Percentiles rank a stretch among this genome's conserved stretches.
Evolutionary conservation across 2,329 filamentous ascomycete species (phyloP).

Genomic region (Aspergillus ustus): DNA sequence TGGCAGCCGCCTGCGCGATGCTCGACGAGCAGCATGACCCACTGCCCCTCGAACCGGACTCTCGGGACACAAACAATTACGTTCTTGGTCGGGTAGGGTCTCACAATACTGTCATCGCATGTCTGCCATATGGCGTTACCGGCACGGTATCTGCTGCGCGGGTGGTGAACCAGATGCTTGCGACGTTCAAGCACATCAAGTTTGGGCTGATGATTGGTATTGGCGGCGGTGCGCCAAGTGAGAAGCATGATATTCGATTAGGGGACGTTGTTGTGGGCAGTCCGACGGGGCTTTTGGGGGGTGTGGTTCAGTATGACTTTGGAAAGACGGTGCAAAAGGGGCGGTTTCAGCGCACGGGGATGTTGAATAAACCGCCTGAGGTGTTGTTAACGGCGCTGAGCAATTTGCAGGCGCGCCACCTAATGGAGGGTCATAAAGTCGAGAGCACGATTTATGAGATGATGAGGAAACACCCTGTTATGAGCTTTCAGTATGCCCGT

Average conservation of each 20-base stretch:
- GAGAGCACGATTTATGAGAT: background rate
- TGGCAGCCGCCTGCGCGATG: background rate
- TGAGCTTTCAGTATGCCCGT: constrained; percentile 2
- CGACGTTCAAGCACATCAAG: background rate
- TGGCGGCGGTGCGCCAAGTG: constrained; percentile 19
- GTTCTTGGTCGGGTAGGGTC: background rate
- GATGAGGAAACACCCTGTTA: constrained; percentile 4
- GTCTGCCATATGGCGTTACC: background rate
- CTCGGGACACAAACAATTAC: background rate
- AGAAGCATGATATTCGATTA: constrained; percentile 20
- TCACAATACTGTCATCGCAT: constrained; percentile 3
- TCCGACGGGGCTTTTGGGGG: constrained; percentile 11
- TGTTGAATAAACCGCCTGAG: constrained; percentile 20
- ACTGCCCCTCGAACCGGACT: background rate
- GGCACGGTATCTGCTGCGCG: background rate
- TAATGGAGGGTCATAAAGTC: constrained; percentile 2
- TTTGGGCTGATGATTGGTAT: constrained; percentile 21
- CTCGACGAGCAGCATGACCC: background rate
- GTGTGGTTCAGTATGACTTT: constrained; percentile 29
- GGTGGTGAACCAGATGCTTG: background rate
- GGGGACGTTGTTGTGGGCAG: constrained; percentile 25
- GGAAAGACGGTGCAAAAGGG: constrained; percentile 21
- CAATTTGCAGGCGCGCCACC: constrained; percentile 19
- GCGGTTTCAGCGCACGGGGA: constrained; percentile 19
- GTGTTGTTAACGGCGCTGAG: constrained; percentile 19